Evolutionary conservation across 1,284 basidiomycete genomes (phyloP), one percentile per base, ranked within the genome.

Genomic region (Ustilago crameri): DNA sequence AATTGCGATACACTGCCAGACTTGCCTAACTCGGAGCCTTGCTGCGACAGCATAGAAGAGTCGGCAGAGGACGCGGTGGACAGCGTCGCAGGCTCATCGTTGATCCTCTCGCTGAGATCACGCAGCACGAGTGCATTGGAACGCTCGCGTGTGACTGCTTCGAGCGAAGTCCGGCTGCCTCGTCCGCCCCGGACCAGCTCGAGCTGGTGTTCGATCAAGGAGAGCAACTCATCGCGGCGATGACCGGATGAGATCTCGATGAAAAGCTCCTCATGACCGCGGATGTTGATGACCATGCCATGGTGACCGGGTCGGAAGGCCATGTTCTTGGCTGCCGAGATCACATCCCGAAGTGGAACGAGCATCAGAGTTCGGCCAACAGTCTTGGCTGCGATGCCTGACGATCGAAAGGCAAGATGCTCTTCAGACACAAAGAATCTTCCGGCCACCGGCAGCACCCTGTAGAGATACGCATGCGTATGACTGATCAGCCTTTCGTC

Each of bases 241-340:
- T 91, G 89, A 58, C 89, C 87, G 10, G 90, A 90, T 41, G 87
- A 86, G 80, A 98, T 95, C 84, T 98, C 95, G 74, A 98, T 91
- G 85, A 98, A 98, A 2, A 98, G 56, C 81, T 98, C 95, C 85
- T 98, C 95, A 81, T 97, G 92, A 0, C 95, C 95, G 78, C 92
- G 92, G 72, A 98, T 90, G 52, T 96, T 91, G 59, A 98, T 86
- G 27, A 93, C 89, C 20, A 98, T 87, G 8, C 93, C 95, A 73
- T 91, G 89, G 76, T 93, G 92, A 2, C 91, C 92, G 79, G 94
- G 93, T 14, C 91, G 89, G 78, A 93, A 92, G 0, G 93, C 92
- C 81, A 91, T 93, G 17, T 92, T 90, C 78, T 89, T 90, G 83
- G 96, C 91, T 9, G 90, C 87, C 10, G 91, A 88, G 34, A 96